Percentiles rank a stretch among this genome's conserved stretches.
Evolutionary conservation across 2,329 filamentous ascomycete species (phyloP).

Genomic region (Cadophora sp.): DNA sequence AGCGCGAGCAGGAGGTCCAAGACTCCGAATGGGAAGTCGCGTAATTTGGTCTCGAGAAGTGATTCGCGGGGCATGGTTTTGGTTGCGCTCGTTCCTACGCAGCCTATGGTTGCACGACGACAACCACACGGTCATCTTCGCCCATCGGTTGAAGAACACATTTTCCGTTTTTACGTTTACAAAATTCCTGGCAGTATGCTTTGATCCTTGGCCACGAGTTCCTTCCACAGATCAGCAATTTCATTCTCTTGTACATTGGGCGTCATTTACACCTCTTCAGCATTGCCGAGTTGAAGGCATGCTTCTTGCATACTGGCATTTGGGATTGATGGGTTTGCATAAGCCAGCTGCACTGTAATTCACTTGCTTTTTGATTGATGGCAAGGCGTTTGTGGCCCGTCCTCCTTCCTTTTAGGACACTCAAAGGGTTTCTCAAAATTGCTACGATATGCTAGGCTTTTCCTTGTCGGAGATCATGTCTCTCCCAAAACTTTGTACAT

Average conservation of each 20-base stretch:
- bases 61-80: not conserved
- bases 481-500: conserved; percentile 11
- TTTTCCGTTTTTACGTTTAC: not conserved
- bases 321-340: conserved; percentile 34
- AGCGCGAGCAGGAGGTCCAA: conserved; percentile 34
- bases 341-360: conserved; percentile 31
- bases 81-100: not conserved
- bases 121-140: not conserved
- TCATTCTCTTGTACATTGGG: conserved; percentile 35
- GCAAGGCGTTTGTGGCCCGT: conserved; percentile 36
- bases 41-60: conserved; percentile 24
- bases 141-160: not conserved
- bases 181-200: not conserved
- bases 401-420: conserved; percentile 24
- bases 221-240: not conserved
- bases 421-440: conserved; percentile 31
- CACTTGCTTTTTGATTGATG: conserved; percentile 26
- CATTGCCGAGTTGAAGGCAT: conserved; percentile 25
- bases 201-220: not conserved
- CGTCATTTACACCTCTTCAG: conserved; percentile 22
- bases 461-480: conserved; percentile 19
- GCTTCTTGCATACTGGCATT: conserved; percentile 35
- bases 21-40: conserved; percentile 45
- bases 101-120: not conserved
- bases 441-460: conserved; percentile 27